Conservation (phyloP, 768 basidiomycete genomes). For the Punctularia strigosozonata region DNA sequence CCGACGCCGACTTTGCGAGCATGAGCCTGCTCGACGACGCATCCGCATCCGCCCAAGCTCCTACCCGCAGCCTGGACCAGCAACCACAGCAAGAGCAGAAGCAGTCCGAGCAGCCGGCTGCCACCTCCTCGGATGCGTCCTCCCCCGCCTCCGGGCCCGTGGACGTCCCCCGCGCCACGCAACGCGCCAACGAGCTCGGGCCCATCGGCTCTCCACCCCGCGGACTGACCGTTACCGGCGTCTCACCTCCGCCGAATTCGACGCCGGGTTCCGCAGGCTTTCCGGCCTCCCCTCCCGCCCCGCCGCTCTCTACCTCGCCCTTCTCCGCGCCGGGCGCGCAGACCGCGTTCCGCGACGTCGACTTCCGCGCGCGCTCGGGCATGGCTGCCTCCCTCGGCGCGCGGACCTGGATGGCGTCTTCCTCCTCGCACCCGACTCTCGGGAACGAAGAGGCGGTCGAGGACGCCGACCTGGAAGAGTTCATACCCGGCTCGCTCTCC, state of each 20-base stretch:
- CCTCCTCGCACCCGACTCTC: conserved; percentile 1
- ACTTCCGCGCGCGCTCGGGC: conserved; percentile 32
- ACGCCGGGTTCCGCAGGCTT: conserved; percentile 21
- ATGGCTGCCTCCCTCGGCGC: conserved; percentile 57
- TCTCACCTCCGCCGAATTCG: conserved; percentile 25
- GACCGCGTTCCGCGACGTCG: conserved; percentile 24
- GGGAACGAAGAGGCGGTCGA: conserved; percentile 33
- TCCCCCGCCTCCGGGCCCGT: no score
- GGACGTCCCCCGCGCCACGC: no score
- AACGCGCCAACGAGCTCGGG: conserved; percentile 47
- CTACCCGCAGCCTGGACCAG: neutral
- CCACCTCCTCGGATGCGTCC: conserved; percentile 6
- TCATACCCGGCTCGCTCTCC: conserved; percentile 78
- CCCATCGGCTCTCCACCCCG: conserved; percentile 76
- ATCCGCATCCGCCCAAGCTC: conserved; percentile 31
- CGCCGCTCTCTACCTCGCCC: conserved; percentile 60
- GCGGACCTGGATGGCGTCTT: conserved; percentile 23
- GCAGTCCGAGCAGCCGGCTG: conserved; percentile 11
- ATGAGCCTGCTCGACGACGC: conserved; percentile 58
- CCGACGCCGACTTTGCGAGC: conserved; percentile 63
- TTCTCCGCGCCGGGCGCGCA: conserved; percentile 68
- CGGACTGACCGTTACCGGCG: no score
- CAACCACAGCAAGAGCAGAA: no score
- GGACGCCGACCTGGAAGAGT: conserved; percentile 78
- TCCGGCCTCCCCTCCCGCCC: conserved; percentile 47